Percentiles rank a stretch among this genome's conserved stretches.
phyloP scores from a whole-genome alignment of 257 asterid species.

The Nyctanthes arbortristis region DNA sequence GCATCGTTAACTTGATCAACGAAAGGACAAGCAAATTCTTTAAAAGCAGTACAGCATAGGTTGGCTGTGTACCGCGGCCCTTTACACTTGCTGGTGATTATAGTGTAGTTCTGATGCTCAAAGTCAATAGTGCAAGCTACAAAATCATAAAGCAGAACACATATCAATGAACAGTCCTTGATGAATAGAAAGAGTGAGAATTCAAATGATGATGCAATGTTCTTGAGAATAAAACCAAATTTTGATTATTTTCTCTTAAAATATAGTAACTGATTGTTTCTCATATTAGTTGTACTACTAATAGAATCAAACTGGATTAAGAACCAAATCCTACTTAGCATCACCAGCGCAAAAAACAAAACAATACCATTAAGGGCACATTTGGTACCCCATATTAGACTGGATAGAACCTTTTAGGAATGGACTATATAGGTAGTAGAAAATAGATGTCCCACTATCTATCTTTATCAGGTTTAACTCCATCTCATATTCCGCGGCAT shows the following conservation, averaged over 20 bases:
- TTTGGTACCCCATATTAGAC: not conserved
- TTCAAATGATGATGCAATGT: not conserved
- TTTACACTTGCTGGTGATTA: slow-evolving; percentile 72
- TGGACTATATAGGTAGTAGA: too few species aligned
- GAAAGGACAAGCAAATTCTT: slow-evolving; percentile 62
- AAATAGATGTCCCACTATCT: too few species aligned
- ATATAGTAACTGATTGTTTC: not conserved
- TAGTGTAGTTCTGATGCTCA: slow-evolving; percentile 72
- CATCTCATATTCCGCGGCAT: too few species aligned
- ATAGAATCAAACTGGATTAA: too few species aligned
- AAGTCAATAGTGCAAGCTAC: slow-evolving; percentile 73
- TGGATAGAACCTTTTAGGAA: too few species aligned
- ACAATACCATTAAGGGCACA: not conserved
- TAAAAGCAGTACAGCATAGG: slow-evolving; percentile 54
- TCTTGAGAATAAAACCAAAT: not conserved
- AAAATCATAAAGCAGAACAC: not conserved
- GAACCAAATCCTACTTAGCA: not conserved
- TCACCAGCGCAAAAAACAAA: not conserved
- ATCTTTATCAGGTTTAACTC: too few species aligned
- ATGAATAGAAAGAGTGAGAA: not conserved
- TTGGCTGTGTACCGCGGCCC: slow-evolving; percentile 63
- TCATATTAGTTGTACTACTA: too few species aligned
- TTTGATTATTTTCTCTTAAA: not conserved
- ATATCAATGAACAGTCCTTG: not conserved
- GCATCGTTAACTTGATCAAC: slow-evolving; percentile 45